phyloP scores from a whole-genome alignment of 371 early-diverging fungal species.

The Mucor velutinosus region DNA sequence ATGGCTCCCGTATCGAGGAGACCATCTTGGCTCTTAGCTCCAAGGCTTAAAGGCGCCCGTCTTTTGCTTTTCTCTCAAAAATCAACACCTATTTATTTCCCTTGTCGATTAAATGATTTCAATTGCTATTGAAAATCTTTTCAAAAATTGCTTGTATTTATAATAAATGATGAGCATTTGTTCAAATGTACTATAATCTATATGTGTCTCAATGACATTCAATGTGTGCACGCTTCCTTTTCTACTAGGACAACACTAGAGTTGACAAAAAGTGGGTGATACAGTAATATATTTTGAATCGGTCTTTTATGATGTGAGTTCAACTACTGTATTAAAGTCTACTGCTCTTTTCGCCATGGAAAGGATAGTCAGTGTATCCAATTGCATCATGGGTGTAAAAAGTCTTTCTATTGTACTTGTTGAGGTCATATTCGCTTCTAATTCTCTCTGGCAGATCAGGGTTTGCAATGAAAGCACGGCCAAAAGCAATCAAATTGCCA shows the following conservation, averaged over 20 bases:
- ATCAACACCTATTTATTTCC: neutral
- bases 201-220: neutral
- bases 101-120: neutral
- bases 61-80: neutral
- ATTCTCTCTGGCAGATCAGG: conserved; percentile 30
- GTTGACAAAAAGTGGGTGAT: too few species aligned
- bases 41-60: conserved; percentile 22
- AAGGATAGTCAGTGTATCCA: conserved; percentile 32
- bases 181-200: neutral
- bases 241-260: too few species aligned
- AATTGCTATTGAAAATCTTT: neutral
- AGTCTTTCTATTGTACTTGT: conserved; percentile 22
- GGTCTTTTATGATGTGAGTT: too few species aligned
- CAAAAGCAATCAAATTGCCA: conserved; percentile 31
- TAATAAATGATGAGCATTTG: neutral
- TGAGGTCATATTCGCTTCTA: conserved; percentile 5
- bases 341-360: conserved; percentile 6
- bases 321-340: neutral
- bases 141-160: neutral
- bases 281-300: too few species aligned
- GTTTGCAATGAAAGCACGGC: conserved; percentile 30
- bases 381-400: conserved; percentile 22
- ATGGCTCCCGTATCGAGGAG: conserved; percentile 30
- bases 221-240: neutral
- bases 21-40: conserved; percentile 23